Evolutionary conservation across 164 flowering plant genomes (phyloP), one percentile per base, ranked within the genome.

Genomic region (Umbilicus rupestris): DNA sequence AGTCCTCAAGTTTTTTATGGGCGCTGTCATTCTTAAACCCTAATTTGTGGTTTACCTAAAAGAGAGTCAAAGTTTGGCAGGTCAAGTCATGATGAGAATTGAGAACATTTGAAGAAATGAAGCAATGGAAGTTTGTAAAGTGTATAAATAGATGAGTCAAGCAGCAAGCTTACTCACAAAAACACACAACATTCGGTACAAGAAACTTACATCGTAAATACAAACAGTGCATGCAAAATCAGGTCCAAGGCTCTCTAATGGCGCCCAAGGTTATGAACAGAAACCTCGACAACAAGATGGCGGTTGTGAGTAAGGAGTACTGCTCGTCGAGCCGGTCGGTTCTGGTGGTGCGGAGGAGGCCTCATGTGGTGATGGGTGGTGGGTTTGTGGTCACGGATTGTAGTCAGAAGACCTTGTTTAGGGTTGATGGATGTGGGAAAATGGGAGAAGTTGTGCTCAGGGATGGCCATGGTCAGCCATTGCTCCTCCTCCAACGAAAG

Each of bases 401-500:
- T 68, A 71, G 69, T 67, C 96, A 87, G 55, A 77, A 64, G 66
- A 75, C 79, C 57, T 74, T 81, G 65, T 94, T 94, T 78, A 79
- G 74, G 64, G 88, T 82, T 11, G 97, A 94, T 65, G 98, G 93
- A 1, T 90, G 97, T 74, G 95, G 98, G 39, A 68, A 65, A 46
- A 80, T 80, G 68, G 87, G 84, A 7, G 82, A 90, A 69, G 24
- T 90, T 31, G 59, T 90, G 62, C 68, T 90, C 1, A 82, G 80
- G 68, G 89, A 84, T 69, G 74, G 73, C 17, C 57, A 80, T 41
- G 90, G 84, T 8, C 73, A 74, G 20, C 59, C 78, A 26, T 63
- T 94, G 78, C 86, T 94, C 31, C 79, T 86, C 66, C 84, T 89
- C 39, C 85, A 83, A 16, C 76, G 81, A 66, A 83, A 87, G 98